phyloP scores from a whole-genome alignment of 2,329 filamentous ascomycete genomes.

The Pestalotiopsis sp. region DNA sequence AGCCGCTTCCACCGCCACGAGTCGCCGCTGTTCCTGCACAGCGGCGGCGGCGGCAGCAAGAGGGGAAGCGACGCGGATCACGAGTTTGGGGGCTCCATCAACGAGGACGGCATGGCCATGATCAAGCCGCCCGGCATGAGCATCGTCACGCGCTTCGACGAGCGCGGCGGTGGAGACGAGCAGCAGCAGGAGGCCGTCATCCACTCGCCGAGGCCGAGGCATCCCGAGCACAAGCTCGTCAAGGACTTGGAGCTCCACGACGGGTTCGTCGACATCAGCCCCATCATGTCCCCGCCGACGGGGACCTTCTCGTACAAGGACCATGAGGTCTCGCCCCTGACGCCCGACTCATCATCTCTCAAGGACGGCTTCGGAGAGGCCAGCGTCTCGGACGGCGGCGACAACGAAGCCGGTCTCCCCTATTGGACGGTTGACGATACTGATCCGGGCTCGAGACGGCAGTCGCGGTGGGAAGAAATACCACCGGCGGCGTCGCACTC shows the following conservation, averaged over 20 bases:
- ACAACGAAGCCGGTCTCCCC: neutral
- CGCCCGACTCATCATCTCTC: neutral
- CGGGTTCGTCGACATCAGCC: neutral
- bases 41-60: neutral
- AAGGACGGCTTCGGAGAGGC: neutral
- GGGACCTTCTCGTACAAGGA: neutral
- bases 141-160: neutral
- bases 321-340: slow-evolving; percentile 4
- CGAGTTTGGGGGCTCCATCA: neutral
- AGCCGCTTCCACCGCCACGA: slow-evolving; percentile 2
- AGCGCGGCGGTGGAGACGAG: neutral
- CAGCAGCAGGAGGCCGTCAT: neutral
- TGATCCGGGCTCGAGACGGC: neutral
- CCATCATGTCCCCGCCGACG: slow-evolving; percentile 3
- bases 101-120: slow-evolving; percentile 11
- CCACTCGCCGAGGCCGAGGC: slow-evolving; percentile 1
- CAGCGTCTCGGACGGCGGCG: neutral
- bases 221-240: slow-evolving; percentile 6
- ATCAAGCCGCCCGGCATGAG: slow-evolving; percentile 4
- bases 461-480: slow-evolving; percentile 5
- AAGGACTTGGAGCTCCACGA: neutral
- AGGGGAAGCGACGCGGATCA: neutral
- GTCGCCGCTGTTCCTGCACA: neutral
- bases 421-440: neutral
- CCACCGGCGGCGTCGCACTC: slow-evolving; percentile 1